Evolutionary conservation across 129 eudicot genomes (phyloP).

Genomic region (Lactuca saligna): DNA sequence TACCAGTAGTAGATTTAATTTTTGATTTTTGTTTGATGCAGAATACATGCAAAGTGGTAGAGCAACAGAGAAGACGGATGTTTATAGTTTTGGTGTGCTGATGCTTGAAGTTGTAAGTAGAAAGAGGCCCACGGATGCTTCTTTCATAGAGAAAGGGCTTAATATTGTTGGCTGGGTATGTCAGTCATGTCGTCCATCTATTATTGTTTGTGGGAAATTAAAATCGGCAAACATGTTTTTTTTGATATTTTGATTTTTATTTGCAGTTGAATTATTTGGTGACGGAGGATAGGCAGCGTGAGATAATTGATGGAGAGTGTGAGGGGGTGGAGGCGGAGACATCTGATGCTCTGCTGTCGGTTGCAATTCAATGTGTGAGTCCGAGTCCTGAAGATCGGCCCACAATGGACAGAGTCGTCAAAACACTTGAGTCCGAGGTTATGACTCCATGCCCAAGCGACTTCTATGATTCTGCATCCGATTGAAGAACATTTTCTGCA

Average conservation of each 20-base stretch:
- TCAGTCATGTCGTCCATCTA: slow-evolving; percentile 12
- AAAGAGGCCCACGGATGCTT: slow-evolving; percentile 83
- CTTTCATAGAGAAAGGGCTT: slow-evolving; percentile 78
- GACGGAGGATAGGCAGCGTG: slow-evolving; percentile 79
- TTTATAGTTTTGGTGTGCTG: slow-evolving; percentile 80
- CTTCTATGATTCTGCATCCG: slow-evolving; percentile 88
- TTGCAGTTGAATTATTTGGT: slow-evolving; percentile 80
- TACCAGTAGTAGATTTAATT: too few species aligned
- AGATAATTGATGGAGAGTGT: slow-evolving; percentile 72
- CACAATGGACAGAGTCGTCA: slow-evolving; percentile 89
- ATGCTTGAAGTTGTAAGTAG: slow-evolving; percentile 74
- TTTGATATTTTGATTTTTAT: background rate
- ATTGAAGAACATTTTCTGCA: slow-evolving; percentile 44
- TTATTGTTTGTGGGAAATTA: background rate
- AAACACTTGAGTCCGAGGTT: slow-evolving; percentile 90
- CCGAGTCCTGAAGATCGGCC: slow-evolving; percentile 93
- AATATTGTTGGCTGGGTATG: slow-evolving; percentile 87
- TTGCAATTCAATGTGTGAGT: slow-evolving; percentile 86
- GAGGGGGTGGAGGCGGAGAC: slow-evolving; percentile 82
- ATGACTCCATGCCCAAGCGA: slow-evolving; percentile 99
- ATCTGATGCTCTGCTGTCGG: slow-evolving; percentile 68
- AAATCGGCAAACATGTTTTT: too few species aligned
- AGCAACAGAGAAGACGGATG: slow-evolving; percentile 85
- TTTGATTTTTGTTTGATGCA: slow-evolving; percentile 28
- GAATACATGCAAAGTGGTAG: slow-evolving; percentile 99